Evolutionary conservation across 2,329 filamentous ascomycete species (phyloP), one percentile per base, ranked within the genome.

Genomic region (Botrytis porri): DNA sequence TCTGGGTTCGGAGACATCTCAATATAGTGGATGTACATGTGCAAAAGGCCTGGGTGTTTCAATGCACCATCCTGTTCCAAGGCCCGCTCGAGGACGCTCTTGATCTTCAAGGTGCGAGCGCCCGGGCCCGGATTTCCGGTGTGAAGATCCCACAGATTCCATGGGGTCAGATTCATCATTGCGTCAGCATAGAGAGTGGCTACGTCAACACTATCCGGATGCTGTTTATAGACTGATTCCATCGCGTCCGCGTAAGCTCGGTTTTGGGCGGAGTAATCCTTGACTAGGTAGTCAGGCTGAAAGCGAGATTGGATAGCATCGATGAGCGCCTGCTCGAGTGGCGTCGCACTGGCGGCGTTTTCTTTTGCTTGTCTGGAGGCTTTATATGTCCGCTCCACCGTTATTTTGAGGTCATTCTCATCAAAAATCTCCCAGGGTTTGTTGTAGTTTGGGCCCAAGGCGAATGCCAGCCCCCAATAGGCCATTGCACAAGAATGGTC

Each of bases 391-490:
- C 39, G 37, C 20, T 64, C 20, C 10, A 91, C 82, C 0, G 85
- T 87, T 0, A 78, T 80, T 18, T 84, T 81, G 7, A 91, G 83
- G 75, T 94, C 92, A 0, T 84, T 81, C 1, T 85, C 81, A 71
- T 92, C 90, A 76, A 94, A 93, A 37, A 88, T 85, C 41, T 88
- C 86, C 93, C 93, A 94, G 0, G 92, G 89, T 78, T 94, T 93
- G 83, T 95, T 93, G 81, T 90, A 90, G 78, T 95, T 94, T 5
- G 93, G 92, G 0, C 92, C 93, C 0, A 92, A 82, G 1, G 90
- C 85, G 79, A 92, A 94, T 0, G 92, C 89, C 7, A 92, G 82
- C 0, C 91, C 91, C 90, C 91, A 93, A 77, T 91, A 87, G 4
- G 88, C 90, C 84, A 93, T 88, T 43, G 86, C 85, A 73, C 88